A percentile compares a stretch with the other conserved stretches of the same genome.
Evolutionary conservation across 192 early-diverging fungal species (phyloP).

Genomic region (Endogone sp.): DNA sequence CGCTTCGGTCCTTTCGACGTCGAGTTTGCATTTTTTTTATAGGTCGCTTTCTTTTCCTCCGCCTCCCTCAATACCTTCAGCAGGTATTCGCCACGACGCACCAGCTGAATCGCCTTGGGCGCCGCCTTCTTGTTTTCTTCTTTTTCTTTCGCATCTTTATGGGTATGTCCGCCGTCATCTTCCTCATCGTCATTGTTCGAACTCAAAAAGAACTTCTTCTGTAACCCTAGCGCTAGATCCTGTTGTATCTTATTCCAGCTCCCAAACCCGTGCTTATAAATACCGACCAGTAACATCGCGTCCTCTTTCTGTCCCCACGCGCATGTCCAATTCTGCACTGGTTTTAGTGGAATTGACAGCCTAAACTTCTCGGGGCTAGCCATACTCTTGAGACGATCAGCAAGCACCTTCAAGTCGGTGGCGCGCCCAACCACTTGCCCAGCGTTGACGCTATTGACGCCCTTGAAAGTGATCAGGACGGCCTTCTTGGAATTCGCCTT

Average conservation of each 20-base stretch:
- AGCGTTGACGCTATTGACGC: constrained; percentile 84
- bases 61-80: constrained; percentile 78
- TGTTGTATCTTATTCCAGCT: constrained; percentile 84
- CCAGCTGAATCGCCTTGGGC: constrained; percentile 84
- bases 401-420: constrained; percentile 67
- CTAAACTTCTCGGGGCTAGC: constrained; percentile 71
- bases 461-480: constrained; percentile 71
- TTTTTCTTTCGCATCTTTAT: constrained; percentile 9
- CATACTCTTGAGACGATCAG: constrained; percentile 48
- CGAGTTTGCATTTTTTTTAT: constrained; percentile 4
- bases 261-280: constrained; percentile 92
- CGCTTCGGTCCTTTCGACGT: constrained; percentile 14
- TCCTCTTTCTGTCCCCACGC: constrained; percentile 92
- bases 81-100: constrained; percentile 86
- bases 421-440: constrained; percentile 70
- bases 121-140: constrained; percentile 47
- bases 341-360: constrained; percentile 73
- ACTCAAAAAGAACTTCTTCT: constrained; percentile 82
- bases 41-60: constrained; percentile 39
- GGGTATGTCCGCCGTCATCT: constrained; percentile 3
- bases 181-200: constrained; percentile 30
- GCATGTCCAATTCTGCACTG: constrained; percentile 80
- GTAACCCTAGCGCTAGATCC: constrained; percentile 74
- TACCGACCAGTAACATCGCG: constrained; percentile 92
- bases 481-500: constrained; percentile 64